Conservation (phyloP, 345 rosid species). For the Sapria himalayana region DNA sequence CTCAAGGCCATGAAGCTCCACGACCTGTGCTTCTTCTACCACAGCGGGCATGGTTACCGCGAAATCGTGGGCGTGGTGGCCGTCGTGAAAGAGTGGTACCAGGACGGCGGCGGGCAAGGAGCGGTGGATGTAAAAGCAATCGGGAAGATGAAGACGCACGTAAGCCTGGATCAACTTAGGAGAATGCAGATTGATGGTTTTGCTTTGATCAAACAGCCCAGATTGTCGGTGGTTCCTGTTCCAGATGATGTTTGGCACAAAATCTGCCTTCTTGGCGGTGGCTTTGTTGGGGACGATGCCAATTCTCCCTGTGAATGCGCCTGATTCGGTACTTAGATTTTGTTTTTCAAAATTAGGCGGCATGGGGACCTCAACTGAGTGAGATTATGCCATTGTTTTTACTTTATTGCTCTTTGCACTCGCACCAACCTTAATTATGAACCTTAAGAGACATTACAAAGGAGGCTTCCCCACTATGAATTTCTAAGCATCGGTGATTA, state of each 20-base stretch:
- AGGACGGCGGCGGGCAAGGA: constrained; percentile 9
- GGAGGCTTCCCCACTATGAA: no score
- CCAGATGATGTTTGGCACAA: constrained; percentile 30
- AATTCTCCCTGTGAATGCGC: no score
- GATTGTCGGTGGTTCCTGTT: constrained; percentile 77
- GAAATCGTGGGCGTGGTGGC: constrained; percentile 64
- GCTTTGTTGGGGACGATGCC: constrained; percentile 68
- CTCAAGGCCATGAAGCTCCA: constrained; percentile 50
- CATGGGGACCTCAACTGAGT: no score
- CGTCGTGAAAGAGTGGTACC: constrained; percentile 51
- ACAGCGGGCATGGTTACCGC: constrained; percentile 55
- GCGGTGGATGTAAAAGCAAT: constrained; percentile 55
- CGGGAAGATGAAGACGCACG: constrained; percentile 56
- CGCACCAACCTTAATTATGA: no score
- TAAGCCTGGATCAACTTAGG: constrained; percentile 54
- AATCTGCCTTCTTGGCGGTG: constrained; percentile 64
- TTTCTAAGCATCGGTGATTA: no score
- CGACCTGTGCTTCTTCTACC: constrained; percentile 89
- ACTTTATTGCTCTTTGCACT: no score
- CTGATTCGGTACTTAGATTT: no score
- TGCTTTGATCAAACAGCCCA: constrained; percentile 56
- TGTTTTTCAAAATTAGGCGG: no score
- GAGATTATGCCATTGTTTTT: no score
- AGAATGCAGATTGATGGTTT: constrained; percentile 64
- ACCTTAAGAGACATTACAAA: no score